A percentile compares a stretch with the other conserved stretches of the same genome.
Conservation (phyloP, 2,329 filamentous ascomycete genomes). For the Beauveria brongniartii region DNA sequence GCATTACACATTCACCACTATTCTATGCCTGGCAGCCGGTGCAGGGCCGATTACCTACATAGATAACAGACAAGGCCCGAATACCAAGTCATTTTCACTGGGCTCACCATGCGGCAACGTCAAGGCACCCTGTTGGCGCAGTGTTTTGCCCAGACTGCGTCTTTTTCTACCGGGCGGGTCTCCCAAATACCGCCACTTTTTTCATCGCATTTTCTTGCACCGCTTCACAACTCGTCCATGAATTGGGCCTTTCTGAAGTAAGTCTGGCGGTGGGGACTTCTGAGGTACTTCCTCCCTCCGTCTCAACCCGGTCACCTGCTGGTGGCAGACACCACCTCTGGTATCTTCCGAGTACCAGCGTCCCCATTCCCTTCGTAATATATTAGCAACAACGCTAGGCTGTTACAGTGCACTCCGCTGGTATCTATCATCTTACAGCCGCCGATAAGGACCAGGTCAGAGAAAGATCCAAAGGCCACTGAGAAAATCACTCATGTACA, state of each 20-base stretch:
- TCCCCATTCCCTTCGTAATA: neutral
- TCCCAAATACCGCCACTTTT: conserved; percentile 1
- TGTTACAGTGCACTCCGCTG: conserved; percentile 4
- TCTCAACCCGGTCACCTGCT: neutral
- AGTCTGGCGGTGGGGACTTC: neutral
- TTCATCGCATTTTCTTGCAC: neutral
- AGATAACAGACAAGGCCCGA: conserved; percentile 8
- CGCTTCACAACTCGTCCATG: neutral
- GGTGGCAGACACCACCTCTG: neutral
- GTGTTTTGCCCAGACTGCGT: neutral
- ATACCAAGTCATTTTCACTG: neutral
- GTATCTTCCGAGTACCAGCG: neutral
- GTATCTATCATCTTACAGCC: neutral
- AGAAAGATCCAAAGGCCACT: neutral
- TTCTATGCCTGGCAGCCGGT: neutral
- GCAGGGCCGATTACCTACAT: neutral
- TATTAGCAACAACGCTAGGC: conserved; percentile 6
- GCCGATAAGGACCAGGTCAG: conserved; percentile 3
- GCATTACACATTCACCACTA: neutral
- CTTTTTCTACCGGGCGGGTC: neutral
- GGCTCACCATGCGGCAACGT: neutral
- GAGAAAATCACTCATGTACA: conserved; percentile 4
- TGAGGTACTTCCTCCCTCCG: neutral
- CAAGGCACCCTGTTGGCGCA: conserved; percentile 5
- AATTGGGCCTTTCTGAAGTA: neutral